Conservation (phyloP, 2,329 filamentous ascomycete species). For the Paraconiothyrium brasiliense region DNA sequence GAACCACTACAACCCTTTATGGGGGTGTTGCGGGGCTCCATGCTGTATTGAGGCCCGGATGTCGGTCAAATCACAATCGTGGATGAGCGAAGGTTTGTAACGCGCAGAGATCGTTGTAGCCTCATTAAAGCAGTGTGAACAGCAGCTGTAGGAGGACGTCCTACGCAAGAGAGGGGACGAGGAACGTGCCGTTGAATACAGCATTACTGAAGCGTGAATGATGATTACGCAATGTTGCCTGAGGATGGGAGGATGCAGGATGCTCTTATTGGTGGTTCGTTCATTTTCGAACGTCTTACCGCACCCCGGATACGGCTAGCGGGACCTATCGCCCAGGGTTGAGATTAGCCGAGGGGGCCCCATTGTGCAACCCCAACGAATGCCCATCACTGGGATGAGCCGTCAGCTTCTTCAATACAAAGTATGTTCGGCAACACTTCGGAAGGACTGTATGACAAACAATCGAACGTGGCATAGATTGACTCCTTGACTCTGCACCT, state of each 20-base stretch:
- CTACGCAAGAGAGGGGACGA: not conserved
- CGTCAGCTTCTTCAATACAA: too few relatives aligned
- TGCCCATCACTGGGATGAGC: too few relatives aligned
- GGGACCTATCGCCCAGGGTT: not conserved
- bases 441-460: too few relatives aligned
- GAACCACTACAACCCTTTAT: not conserved
- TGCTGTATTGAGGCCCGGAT: not conserved
- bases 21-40: not conserved
- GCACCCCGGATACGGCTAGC: not conserved
- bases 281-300: not conserved
- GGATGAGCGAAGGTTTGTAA: not conserved
- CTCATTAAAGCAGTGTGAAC: not conserved
- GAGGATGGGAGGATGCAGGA: not conserved
- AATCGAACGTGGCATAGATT: too few relatives aligned
- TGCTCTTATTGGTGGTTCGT: not conserved
- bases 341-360: not conserved
- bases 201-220: not conserved
- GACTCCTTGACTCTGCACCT: too few relatives aligned
- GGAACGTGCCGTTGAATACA: not conserved
- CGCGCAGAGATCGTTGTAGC: not conserved
- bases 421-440: too few relatives aligned
- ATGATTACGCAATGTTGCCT: slow-evolving; percentile 11
- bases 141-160: not conserved
- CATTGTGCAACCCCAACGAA: too few relatives aligned
- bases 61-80: not conserved